Base-by-base conservation (phyloP, 495 filamentous ascomycete genomes). In the Bacidia rubella region DNA sequence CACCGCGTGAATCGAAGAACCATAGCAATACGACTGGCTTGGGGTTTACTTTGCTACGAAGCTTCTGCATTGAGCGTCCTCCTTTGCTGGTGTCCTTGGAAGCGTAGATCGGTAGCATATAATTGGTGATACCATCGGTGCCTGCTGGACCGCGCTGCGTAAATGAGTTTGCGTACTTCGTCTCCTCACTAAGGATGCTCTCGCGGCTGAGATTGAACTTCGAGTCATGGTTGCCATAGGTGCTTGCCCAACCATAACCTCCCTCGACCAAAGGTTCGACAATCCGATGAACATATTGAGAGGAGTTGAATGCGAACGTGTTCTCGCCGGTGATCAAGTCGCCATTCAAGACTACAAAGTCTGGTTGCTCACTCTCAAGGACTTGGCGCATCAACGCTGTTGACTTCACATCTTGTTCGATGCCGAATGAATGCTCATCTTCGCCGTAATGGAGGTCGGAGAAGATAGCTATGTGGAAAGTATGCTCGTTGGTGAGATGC, bases 181-280 rank as follows among this genome's bases (percentile, higher is more conserved):
- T 64, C 61, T 87, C 83, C 12, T 74, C 68, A 0, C 64, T 63
- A 29, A 80, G 73, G 19, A 87, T 70, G 12, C 64, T 67, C 39
- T 63, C 46, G 1, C 77, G 69, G 0, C 76, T 77, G 24, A 83
- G 65, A 54, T 83, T 85, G 59, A 61, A 74, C 25, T 79, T 66
- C 50, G 70, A 75, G 57, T 88, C 84, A 53, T 88, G 84, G 60
- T 87, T 89, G 0, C 85, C 85, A 53, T 87, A 88, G 0, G 82
- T 80, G 2, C 75, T 79, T 0, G 81, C 81, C 82, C 82, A 87
- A 1, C 68, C 66, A 0, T 81, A 59, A 3, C 67, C 64, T 2
- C 68, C 68, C 1, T 72, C 46, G 0, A 81, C 64, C 1, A 87
- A 62, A 0, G 83, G 68, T 40, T 64, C 67, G 15, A 86, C 77